Evolutionary conservation across 1,284 basidiomycete species (phyloP), one percentile per base, ranked within the genome.

Genomic region (Naganishia cerealis): DNA sequence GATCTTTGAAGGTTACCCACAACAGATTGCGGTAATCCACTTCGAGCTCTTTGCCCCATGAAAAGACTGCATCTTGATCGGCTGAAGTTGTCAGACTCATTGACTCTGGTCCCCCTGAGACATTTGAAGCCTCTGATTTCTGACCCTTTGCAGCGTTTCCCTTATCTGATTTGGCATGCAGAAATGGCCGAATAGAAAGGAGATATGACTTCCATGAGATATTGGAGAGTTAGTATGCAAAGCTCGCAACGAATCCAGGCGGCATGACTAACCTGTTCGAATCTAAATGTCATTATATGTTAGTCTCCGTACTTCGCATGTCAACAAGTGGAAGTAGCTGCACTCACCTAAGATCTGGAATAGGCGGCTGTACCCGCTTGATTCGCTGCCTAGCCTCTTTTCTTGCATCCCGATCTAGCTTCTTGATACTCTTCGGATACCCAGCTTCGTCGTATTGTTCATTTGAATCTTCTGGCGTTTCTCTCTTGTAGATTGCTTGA

Each of bases 1-100:
- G 80, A 75, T 81, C 80, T 56, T 76, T 65, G 10, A 80, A 42
- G 0, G 80, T 81, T 2, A 80, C 75, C 77, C 78, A 80, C 16
- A 70, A 57, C 0, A 76, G 75, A 57, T 72, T 71, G 1, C 67
- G 53, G 77, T 78, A 81, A 46, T 77, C 72, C 18, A 81, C 78
- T 38, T 73, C 72, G 1, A 79, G 73, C 55, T 76, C 70, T 56
- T 73, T 57, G 3, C 78, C 79, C 74, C 74, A 77, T 36, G 76
- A 72, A 50, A 77, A 78, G 16, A 78, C 77, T 63, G 67, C 72
- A 69, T 78, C 77, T 21, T 75, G 67, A 16, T 78, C 74, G 29
- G 75, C 68, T 26, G 69, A 68, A 12, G 61, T 67, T 0, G 75
- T 74, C 21, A 75, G 65, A 12, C 71, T 69, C 43, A 69, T 71